Conservation (phyloP, 192 early-diverging fungal genomes). For the Lobosporangium transversale region DNA sequence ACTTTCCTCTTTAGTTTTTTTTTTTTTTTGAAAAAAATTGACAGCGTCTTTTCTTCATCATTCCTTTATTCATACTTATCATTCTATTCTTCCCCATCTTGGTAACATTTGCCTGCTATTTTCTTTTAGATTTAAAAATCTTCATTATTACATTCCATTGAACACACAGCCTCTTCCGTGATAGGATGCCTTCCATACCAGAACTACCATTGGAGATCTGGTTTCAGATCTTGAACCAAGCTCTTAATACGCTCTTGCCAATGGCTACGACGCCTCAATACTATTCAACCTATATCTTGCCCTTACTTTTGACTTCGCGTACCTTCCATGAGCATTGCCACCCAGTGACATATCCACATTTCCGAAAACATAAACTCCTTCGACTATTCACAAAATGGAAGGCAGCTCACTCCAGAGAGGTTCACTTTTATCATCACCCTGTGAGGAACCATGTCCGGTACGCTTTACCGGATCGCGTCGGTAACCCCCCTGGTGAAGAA, state of each 20-base stretch:
- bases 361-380: conserved; percentile 38
- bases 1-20: no score
- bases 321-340: conserved; percentile 47
- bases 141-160: not conserved
- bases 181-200: not conserved
- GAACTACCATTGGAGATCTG: conserved; percentile 41
- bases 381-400: conserved; percentile 49
- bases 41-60: not conserved
- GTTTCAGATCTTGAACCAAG: conserved; percentile 48
- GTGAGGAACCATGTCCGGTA: conserved; percentile 39
- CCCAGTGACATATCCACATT: conserved; percentile 36
- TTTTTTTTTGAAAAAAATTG: no score
- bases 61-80: not conserved
- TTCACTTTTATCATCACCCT: conserved; percentile 50
- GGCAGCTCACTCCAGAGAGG: conserved; percentile 47
- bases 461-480: conserved; percentile 45
- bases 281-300: conserved; percentile 41
- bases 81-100: not conserved
- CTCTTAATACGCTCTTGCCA: conserved; percentile 35
- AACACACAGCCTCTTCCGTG: no score
- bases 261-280: conserved; percentile 30
- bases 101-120: not conserved
- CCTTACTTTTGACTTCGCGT: conserved; percentile 37
- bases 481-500: conserved; percentile 51
- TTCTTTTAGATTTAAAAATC: not conserved